Conservation (phyloP, 1,139 yeast genomes). For the Taphrina communis region DNA sequence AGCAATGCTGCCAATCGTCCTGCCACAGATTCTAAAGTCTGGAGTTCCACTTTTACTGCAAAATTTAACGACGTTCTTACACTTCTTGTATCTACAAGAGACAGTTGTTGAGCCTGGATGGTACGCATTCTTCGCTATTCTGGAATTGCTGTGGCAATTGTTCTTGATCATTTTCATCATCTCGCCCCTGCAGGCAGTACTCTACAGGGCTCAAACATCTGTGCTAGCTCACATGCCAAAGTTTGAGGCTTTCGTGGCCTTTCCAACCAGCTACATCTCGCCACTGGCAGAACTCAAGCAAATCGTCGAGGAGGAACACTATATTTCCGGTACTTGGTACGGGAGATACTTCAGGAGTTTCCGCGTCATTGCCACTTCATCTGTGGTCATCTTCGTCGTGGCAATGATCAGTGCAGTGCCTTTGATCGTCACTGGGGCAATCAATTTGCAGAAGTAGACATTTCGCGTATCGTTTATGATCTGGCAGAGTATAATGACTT, state of each 20-base stretch:
- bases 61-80: conserved; percentile 1
- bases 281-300: conserved; percentile 21
- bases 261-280: conserved; percentile 14
- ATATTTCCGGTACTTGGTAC: conserved; percentile 7
- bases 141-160: conserved; percentile 17
- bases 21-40: conserved; percentile 24
- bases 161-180: conserved; percentile 8
- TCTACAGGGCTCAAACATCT: conserved; percentile 18
- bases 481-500: neutral
- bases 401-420: neutral
- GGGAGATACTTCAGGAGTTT: conserved; percentile 25
- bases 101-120: conserved; percentile 20
- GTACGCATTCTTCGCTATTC: conserved; percentile 16
- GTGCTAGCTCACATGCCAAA: conserved; percentile 24
- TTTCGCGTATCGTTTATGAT: neutral
- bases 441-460: neutral
- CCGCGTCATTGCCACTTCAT: conserved; percentile 15
- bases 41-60: conserved; percentile 19
- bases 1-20: conserved; percentile 20
- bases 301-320: conserved; percentile 25
- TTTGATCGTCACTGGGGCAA: conserved; percentile 7
- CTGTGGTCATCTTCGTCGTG: conserved; percentile 13
- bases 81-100: conserved; percentile 9
- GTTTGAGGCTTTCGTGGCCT: conserved; percentile 13
- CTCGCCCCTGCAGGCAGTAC: conserved; percentile 25